Evolutionary conservation across 75 land plant species (phyloP).

Genomic region (Cryptomeria japonica): DNA sequence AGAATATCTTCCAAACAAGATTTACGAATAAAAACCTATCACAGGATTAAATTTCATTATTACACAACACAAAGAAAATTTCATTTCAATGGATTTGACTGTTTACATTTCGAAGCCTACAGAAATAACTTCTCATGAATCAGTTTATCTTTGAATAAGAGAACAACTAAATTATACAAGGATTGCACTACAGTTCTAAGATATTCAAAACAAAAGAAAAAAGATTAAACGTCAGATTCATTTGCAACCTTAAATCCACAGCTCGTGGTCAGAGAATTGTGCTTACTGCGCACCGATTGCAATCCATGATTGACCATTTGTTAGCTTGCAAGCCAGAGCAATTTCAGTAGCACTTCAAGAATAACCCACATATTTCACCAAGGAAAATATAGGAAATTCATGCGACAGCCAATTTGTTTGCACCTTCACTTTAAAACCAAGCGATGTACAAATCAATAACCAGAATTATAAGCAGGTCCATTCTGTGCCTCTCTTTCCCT

Average conservation of each 20-base stretch:
- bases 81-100: background rate
- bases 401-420: background rate
- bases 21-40: background rate
- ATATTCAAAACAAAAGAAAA: background rate
- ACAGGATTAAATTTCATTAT: background rate
- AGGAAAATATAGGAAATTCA: background rate
- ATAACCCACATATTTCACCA: background rate
- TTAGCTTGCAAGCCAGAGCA: background rate
- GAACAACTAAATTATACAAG: background rate
- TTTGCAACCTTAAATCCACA: background rate
- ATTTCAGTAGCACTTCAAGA: background rate
- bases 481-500: conserved; percentile 64
- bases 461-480: background rate
- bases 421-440: background rate
- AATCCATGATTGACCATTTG: background rate
- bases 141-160: background rate
- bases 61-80: background rate
- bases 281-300: background rate
- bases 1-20: background rate
- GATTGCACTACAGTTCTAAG: background rate
- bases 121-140: background rate
- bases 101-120: background rate
- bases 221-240: background rate
- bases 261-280: background rate
- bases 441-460: background rate